Conservation (phyloP, 371 early-diverging fungal genomes). For the Enteropsectra breve region DNA sequence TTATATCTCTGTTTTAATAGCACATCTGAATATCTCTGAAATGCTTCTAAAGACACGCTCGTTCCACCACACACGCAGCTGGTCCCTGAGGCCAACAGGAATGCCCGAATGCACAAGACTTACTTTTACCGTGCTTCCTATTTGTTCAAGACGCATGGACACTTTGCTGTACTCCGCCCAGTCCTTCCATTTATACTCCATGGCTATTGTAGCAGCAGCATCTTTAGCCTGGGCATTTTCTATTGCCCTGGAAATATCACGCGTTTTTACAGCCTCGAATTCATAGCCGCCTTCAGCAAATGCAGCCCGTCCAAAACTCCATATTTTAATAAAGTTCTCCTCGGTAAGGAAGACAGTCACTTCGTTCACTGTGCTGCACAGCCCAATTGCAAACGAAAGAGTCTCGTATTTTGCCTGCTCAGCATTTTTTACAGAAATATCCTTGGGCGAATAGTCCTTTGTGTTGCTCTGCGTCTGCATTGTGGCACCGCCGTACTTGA, state of each 20-base stretch:
- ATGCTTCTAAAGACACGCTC: slow-evolving; percentile 31
- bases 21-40: slow-evolving; percentile 31
- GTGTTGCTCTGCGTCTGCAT: slow-evolving; percentile 7
- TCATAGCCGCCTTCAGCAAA: slow-evolving; percentile 5
- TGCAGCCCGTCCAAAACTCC: slow-evolving; percentile 6
- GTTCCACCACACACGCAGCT: slow-evolving; percentile 28
- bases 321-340: slow-evolving; percentile 12
- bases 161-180: slow-evolving; percentile 38
- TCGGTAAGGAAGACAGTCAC: slow-evolving; percentile 19
- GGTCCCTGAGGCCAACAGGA: slow-evolving; percentile 19
- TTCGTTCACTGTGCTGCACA: not conserved
- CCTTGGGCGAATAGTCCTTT: slow-evolving; percentile 4
- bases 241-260: not conserved
- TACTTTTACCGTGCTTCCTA: slow-evolving; percentile 27
- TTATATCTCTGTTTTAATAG: slow-evolving; percentile 13
- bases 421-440: slow-evolving; percentile 1
- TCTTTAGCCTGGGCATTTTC: too few species aligned
- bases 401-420: slow-evolving; percentile 1
- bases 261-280: slow-evolving; percentile 13
- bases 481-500: slow-evolving; percentile 36
- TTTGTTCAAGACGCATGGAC: not conserved
- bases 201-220: slow-evolving; percentile 1
- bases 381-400: slow-evolving; percentile 16
- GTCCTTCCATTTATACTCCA: slow-evolving; percentile 31
- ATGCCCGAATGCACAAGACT: slow-evolving; percentile 18